Evolutionary conservation across 352 stramenopile species (phyloP).

Genomic region (Pythium vanterpoolii): DNA sequence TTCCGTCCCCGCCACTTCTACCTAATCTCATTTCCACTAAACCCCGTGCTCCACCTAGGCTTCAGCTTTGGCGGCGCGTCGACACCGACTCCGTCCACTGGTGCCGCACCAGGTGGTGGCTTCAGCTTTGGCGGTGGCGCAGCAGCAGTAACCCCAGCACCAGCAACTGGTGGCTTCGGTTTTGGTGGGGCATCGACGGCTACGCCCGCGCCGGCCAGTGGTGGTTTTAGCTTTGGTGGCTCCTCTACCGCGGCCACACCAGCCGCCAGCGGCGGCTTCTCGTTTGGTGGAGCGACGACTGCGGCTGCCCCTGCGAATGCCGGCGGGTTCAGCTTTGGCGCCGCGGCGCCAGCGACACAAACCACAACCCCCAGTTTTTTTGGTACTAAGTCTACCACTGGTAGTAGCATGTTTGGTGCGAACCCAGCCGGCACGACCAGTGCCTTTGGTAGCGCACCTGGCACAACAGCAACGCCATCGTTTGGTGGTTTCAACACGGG

Average conservation of each 20-base stretch:
- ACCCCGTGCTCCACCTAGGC: background rate
- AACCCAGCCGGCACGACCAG: conserved; percentile 14
- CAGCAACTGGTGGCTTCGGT: conserved; percentile 16
- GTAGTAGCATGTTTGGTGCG: conserved; percentile 15
- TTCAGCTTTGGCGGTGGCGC: conserved; percentile 17
- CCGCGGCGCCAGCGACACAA: conserved; percentile 16
- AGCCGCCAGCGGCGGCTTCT: conserved; percentile 13
- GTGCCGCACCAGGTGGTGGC: background rate
- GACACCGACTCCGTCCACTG: too few species aligned
- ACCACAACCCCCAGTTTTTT: conserved; percentile 26
- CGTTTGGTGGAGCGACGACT: conserved; percentile 12
- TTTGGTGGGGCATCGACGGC: conserved; percentile 9
- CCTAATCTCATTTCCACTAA: background rate
- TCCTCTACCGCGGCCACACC: conserved; percentile 1
- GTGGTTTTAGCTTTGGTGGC: conserved; percentile 24
- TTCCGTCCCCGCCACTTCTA: background rate
- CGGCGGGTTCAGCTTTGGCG: conserved; percentile 30
- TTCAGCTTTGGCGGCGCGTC: conserved; percentile 21
- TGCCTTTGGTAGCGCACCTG: conserved; percentile 23
- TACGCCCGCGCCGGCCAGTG: conserved; percentile 5
- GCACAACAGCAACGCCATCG: conserved; percentile 14
- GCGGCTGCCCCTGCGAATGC: conserved; percentile 15
- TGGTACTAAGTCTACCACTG: conserved; percentile 20
- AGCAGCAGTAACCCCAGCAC: background rate
- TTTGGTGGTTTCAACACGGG: conserved; percentile 26